phyloP scores from a whole-genome alignment of 805 yeast genomes.

The Blastobotrys muscicola region DNA sequence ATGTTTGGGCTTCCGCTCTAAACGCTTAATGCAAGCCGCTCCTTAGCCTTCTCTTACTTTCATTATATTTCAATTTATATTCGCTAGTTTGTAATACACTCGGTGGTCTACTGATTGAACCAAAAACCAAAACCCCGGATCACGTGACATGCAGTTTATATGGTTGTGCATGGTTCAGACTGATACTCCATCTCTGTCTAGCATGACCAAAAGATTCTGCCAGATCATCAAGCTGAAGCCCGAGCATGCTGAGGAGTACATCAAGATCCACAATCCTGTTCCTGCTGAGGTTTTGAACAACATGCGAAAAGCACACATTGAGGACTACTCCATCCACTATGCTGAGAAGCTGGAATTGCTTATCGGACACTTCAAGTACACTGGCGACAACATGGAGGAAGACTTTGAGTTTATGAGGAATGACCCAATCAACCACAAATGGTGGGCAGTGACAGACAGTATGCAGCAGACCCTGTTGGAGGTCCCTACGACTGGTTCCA shows the following conservation, averaged over 20 bases:
- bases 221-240: constrained; percentile 34
- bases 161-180: too few species aligned
- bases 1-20: constrained; percentile 11
- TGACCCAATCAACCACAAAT: constrained; percentile 31
- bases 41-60: too few species aligned
- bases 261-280: constrained; percentile 26
- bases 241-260: constrained; percentile 32
- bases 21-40: background rate
- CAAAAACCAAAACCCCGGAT: too few species aligned
- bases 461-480: constrained; percentile 33
- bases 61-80: too few species aligned
- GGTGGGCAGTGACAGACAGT: constrained; percentile 35
- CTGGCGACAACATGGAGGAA: constrained; percentile 31
- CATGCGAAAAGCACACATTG: constrained; percentile 30
- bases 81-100: too few species aligned
- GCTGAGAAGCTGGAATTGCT: constrained; percentile 25
- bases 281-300: constrained; percentile 28
- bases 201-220: constrained; percentile 13
- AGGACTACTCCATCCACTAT: constrained; percentile 35
- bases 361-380: constrained; percentile 32
- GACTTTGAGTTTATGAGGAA: constrained; percentile 28
- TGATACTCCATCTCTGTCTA: too few species aligned
- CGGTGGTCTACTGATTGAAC: too few species aligned
- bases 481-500: constrained; percentile 29
- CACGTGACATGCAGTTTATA: too few species aligned